Evolutionary conservation across 208 protist genomes (phyloP).

Genomic region (Perkinsela sp.): DNA sequence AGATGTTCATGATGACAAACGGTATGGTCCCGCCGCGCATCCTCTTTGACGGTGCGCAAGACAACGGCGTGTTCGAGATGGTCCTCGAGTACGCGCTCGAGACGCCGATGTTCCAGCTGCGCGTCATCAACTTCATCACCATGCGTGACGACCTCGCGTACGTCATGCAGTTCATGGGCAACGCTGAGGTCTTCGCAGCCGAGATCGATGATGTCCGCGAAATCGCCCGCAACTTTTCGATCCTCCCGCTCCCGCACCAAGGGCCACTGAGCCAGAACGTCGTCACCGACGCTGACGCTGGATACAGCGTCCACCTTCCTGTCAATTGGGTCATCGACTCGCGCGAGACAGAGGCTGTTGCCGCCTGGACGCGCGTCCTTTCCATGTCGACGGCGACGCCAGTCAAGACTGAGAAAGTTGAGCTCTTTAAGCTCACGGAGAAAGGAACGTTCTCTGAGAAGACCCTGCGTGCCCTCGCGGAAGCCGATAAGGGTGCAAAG

Average conservation of each 20-base stretch:
- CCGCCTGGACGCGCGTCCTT: neutral
- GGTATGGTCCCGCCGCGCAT: slow-evolving; percentile 23
- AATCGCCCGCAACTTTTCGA: slow-evolving; percentile 14
- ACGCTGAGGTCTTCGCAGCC: slow-evolving; percentile 18
- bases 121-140: slow-evolving; percentile 29
- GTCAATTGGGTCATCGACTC: slow-evolving; percentile 1
- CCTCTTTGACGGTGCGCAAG: slow-evolving; percentile 13
- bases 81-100: slow-evolving; percentile 22
- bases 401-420: neutral
- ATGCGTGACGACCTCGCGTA: slow-evolving; percentile 30
- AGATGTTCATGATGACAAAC: slow-evolving; percentile 46
- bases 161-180: slow-evolving; percentile 44
- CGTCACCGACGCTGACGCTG: neutral
- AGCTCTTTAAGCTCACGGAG: neutral
- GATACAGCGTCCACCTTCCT: neutral
- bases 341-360: neutral
- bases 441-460: neutral
- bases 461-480: neutral
- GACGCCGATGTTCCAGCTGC: slow-evolving; percentile 21
- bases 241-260: slow-evolving; percentile 7
- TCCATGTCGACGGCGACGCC: neutral
- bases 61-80: slow-evolving; percentile 22
- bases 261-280: neutral
- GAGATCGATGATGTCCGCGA: slow-evolving; percentile 24
- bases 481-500: neutral